phyloP scores from a whole-genome alignment of 169 alveolate species.

The Eimeria praecox region DNA sequence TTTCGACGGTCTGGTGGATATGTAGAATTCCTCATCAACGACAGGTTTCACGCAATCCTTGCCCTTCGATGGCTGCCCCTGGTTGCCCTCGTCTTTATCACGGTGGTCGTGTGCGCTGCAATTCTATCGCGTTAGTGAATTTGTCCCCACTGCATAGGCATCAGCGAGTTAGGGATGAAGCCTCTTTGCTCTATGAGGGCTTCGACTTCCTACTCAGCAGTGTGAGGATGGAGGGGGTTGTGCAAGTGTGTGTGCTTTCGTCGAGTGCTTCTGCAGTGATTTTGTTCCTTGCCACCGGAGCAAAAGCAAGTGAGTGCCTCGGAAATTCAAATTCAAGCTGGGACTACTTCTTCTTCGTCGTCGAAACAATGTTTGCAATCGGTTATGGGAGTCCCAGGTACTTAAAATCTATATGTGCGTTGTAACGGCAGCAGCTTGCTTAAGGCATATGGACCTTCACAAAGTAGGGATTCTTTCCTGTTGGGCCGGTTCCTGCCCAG shows the following conservation, averaged over 20 bases:
- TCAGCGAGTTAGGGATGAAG: not conserved
- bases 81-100: conserved; percentile 78
- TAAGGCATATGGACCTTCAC: not conserved
- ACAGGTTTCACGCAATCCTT: conserved; percentile 79
- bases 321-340: conserved; percentile 79
- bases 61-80: conserved; percentile 79
- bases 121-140: conserved; percentile 64
- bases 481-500: not conserved
- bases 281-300: conserved; percentile 81
- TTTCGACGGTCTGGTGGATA: conserved; percentile 75
- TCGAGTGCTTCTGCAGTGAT: conserved; percentile 26
- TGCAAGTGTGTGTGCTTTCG: not conserved
- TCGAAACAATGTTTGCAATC: conserved; percentile 87
- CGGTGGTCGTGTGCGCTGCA: conserved; percentile 79
- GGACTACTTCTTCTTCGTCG: conserved; percentile 85
- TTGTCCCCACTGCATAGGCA: not conserved
- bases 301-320: conserved; percentile 82
- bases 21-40: conserved; percentile 76
- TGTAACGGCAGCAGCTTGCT: not conserved
- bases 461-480: not conserved
- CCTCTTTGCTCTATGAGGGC: not conserved
- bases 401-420: not conserved
- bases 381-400: conserved; percentile 88
- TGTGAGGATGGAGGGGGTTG: not conserved
- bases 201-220: not conserved